These are phyloP conservation scores for Blastobotrys serpentis DNA, from an alignment of 1,139 yeast species.

Conservation along the genomic window DNA sequence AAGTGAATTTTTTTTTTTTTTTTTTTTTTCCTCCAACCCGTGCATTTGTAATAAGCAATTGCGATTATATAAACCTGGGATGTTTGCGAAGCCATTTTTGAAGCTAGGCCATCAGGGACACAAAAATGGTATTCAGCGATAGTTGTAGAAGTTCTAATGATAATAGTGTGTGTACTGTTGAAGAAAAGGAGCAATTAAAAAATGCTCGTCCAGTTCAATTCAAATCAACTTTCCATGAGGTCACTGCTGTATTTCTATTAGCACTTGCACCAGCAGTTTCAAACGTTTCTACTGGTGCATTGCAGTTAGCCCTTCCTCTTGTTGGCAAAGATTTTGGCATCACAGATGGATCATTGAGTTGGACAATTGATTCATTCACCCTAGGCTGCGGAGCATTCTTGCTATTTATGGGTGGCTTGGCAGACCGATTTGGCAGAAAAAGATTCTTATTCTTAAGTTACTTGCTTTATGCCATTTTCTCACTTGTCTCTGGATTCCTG, in stretches of 20 bases:
- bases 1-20: too few relatives aligned
- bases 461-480: conserved; percentile 36
- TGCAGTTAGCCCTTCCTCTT: conserved; percentile 39
- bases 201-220: conserved; percentile 25
- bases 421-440: conserved; percentile 47
- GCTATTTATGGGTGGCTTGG: conserved; percentile 46
- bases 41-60: too few relatives aligned
- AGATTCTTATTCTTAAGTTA: conserved; percentile 41
- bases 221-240: conserved; percentile 23
- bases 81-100: too few relatives aligned
- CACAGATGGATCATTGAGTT: conserved; percentile 43
- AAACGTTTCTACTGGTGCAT: conserved; percentile 40
- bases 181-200: not conserved
- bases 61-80: too few relatives aligned
- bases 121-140: not conserved
- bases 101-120: too few relatives aligned
- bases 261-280: conserved; percentile 45
- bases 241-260: conserved; percentile 35
- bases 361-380: conserved; percentile 44
- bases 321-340: conserved; percentile 39
- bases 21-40: too few relatives aligned
- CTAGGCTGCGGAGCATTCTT: conserved; percentile 46
- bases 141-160: not conserved
- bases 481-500: conserved; percentile 45
- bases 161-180: not conserved